Evolutionary conservation across 2,329 filamentous ascomycete species (phyloP).

Genomic region (Zelopaecilomyces penicillatus): DNA sequence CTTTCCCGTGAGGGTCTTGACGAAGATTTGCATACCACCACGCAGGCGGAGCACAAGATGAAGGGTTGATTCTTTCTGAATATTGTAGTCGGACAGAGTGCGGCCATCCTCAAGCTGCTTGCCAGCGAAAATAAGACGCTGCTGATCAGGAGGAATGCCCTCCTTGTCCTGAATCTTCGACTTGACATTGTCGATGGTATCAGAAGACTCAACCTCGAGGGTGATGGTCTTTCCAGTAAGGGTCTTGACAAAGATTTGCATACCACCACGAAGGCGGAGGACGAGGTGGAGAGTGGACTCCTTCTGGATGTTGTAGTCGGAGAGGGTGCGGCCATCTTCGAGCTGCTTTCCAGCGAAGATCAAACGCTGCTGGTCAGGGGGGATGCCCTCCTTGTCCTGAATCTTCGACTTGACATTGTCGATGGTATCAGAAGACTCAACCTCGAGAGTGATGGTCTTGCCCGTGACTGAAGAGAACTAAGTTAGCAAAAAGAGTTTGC

Average conservation of each 20-base stretch:
- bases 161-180: constrained; percentile 99
- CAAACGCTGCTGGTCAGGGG: constrained; percentile 88
- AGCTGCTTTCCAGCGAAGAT: constrained; percentile 97
- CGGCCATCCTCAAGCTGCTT: constrained; percentile 95
- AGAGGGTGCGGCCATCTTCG: constrained; percentile 66
- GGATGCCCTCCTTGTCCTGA: constrained; percentile 97
- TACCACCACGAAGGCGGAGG: constrained; percentile 59
- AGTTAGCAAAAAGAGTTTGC: constrained; percentile 12
- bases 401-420: constrained; percentile 98
- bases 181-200: constrained; percentile 99
- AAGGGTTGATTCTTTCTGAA: constrained; percentile 85
- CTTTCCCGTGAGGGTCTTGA: constrained; percentile 84
- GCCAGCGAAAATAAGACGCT: constrained; percentile 89
- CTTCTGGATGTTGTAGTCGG: constrained; percentile 52
- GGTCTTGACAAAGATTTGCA: constrained; percentile 69
- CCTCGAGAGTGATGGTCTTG: constrained; percentile 48
- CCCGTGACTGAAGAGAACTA: constrained; percentile 55
- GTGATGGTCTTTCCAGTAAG: constrained; percentile 99
- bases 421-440: constrained; percentile 86
- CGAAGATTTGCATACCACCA: constrained; percentile 85
- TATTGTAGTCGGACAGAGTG: constrained; percentile 87
- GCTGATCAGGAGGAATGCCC: constrained; percentile 96
- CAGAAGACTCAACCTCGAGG: constrained; percentile 99
- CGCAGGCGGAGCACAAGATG: constrained; percentile 81
- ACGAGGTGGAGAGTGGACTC: constrained; percentile 66